phyloP scores from a whole-genome alignment of 257 asterid species.

The Scutellaria baicalensis region DNA sequence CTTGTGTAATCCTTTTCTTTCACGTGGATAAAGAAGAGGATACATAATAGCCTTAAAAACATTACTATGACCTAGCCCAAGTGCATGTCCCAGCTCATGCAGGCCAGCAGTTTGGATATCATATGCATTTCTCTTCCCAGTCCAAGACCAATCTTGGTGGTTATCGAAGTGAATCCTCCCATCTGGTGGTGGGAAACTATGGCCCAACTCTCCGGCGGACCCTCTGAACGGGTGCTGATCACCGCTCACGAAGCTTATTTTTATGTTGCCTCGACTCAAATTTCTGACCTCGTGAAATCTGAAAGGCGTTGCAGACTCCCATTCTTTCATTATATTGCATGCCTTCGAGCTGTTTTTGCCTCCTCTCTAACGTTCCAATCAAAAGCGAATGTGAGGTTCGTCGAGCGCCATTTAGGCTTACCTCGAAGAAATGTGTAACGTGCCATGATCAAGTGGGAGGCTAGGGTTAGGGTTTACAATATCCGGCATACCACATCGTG shows the following conservation, averaged over 20 bases:
- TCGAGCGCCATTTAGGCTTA: background rate
- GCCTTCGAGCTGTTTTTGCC: background rate
- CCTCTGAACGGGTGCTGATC: background rate
- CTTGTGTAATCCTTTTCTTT: background rate
- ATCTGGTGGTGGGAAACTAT: background rate
- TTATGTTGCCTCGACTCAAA: background rate
- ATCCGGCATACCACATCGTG: conserved; percentile 7
- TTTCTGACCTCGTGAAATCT: background rate
- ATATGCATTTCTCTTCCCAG: background rate
- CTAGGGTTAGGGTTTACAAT: background rate
- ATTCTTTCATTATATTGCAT: background rate
- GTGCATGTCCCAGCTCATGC: conserved; percentile 19
- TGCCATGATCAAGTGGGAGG: background rate
- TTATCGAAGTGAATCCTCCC: conserved; percentile 7
- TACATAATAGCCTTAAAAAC: background rate
- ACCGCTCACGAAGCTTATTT: background rate
- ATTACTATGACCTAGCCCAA: conserved; percentile 9
- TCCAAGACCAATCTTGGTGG: background rate
- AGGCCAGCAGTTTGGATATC: background rate
- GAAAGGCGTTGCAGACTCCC: background rate
- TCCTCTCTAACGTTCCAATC: background rate
- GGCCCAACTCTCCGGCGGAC: background rate
- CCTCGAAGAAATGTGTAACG: background rate
- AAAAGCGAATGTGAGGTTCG: background rate
- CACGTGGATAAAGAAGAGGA: background rate